These are phyloP conservation scores for Teunomyces panamensis DNA, from an alignment of 805 yeast genomes.

Conservation along the genomic window DNA sequence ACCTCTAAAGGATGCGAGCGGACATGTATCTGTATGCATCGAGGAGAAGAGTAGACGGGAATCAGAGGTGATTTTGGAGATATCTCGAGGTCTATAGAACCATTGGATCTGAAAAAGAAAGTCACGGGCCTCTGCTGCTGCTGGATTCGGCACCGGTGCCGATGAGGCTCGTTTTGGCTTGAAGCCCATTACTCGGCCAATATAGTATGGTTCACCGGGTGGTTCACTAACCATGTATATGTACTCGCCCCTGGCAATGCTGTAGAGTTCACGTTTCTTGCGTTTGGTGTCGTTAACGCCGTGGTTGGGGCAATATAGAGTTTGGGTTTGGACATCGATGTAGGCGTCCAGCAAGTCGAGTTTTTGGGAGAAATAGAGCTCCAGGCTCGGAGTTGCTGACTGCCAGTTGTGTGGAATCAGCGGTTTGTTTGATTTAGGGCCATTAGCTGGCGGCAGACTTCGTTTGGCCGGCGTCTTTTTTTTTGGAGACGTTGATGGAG, in stretches of 20 bases:
- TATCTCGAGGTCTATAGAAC: slow-evolving; percentile 88
- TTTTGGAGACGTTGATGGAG: slow-evolving; percentile 2
- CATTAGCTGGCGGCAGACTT: not conserved
- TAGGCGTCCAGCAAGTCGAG: slow-evolving; percentile 42
- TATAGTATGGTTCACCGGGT: slow-evolving; percentile 89
- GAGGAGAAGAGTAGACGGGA: slow-evolving; percentile 79
- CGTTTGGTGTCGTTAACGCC: slow-evolving; percentile 3
- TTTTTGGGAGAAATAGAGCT: slow-evolving; percentile 38
- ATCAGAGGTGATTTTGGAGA: slow-evolving; percentile 63
- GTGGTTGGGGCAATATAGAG: slow-evolving; percentile 37
- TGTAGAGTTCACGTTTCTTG: slow-evolving; percentile 11
- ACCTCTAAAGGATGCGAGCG: slow-evolving; percentile 73
- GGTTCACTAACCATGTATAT: slow-evolving; percentile 88
- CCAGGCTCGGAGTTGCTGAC: slow-evolving; percentile 29
- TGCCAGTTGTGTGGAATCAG: slow-evolving; percentile 50
- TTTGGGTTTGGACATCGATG: slow-evolving; percentile 36
- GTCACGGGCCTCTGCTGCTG: slow-evolving; percentile 36
- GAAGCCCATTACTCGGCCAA: slow-evolving; percentile 82
- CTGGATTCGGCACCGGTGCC: not conserved
- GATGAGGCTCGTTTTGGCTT: slow-evolving; percentile 8
- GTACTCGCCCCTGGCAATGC: slow-evolving; percentile 55
- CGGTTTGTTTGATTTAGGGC: not conserved
- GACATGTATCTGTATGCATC: slow-evolving; percentile 82
- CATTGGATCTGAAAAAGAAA: slow-evolving; percentile 75
- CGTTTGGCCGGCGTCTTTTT: slow-evolving; percentile 3